A percentile compares a stretch with the other conserved stretches of the same genome.
Evolutionary conservation across 2,329 filamentous ascomycete genomes (phyloP).

Genomic region (Cytospora leucostoma): DNA sequence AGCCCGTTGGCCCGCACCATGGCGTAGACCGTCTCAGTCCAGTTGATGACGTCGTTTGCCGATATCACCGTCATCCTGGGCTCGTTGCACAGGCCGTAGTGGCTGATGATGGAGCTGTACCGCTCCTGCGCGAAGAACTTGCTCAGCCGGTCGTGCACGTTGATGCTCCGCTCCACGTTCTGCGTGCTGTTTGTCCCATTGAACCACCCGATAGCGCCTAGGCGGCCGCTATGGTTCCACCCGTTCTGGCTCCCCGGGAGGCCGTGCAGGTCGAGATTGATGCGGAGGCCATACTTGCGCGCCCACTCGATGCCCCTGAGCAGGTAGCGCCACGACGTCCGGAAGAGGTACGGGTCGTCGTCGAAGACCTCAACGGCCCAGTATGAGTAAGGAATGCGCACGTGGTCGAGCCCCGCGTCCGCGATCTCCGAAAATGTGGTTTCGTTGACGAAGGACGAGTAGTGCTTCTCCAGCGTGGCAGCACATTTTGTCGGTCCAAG

Average conservation of each 20-base stretch:
- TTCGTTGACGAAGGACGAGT: conserved; percentile 84
- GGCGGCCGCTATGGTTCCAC: conserved; percentile 92
- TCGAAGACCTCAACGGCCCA: conserved; percentile 89
- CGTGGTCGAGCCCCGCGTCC: conserved; percentile 87
- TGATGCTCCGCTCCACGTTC: conserved; percentile 80
- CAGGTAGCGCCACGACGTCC: conserved; percentile 90
- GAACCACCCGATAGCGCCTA: conserved; percentile 81
- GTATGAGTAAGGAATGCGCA: conserved; percentile 94
- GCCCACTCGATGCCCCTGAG: conserved; percentile 92
- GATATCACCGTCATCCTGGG: conserved; percentile 80
- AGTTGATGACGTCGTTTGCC: conserved; percentile 67
- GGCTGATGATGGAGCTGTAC: conserved; percentile 87
- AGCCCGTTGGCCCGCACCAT: conserved; percentile 78
- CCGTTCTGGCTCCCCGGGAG: conserved; percentile 93
- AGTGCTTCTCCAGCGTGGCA: conserved; percentile 81
- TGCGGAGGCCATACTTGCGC: conserved; percentile 84
- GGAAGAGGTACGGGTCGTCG: conserved; percentile 82
- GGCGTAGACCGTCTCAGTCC: conserved; percentile 74
- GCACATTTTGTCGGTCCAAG: conserved; percentile 66
- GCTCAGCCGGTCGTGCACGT: conserved; percentile 83
- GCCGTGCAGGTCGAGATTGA: conserved; percentile 93
- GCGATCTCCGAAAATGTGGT: conserved; percentile 82
- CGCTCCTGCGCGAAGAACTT: conserved; percentile 91
- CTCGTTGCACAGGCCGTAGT: conserved; percentile 95
- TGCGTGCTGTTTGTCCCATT: conserved; percentile 81